Percentiles rank a stretch among this genome's conserved stretches.
These are phyloP conservation scores for Apiotrichum mycotoxinovorans DNA, from an alignment of 1,284 basidiomycete species.

Conservation along the genomic window DNA sequence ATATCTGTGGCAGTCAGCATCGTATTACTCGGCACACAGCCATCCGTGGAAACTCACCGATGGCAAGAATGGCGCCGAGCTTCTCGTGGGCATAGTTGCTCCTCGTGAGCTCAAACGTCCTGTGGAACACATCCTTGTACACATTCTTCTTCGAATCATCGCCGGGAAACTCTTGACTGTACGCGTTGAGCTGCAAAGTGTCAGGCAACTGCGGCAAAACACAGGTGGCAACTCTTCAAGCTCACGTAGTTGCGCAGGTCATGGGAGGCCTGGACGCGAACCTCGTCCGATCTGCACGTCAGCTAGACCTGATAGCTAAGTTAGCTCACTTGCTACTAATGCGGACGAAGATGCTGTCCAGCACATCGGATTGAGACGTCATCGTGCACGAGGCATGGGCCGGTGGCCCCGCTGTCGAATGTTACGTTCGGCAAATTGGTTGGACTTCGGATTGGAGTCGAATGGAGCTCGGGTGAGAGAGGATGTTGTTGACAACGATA, in stretches of 20 bases:
- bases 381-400: constrained; percentile 23
- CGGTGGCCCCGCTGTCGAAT: background rate
- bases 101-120: constrained; percentile 54
- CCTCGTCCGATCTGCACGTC: constrained; percentile 16
- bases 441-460: background rate
- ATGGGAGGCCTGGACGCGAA: constrained; percentile 14
- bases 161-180: constrained; percentile 43
- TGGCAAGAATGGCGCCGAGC: constrained; percentile 52
- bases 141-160: constrained; percentile 46
- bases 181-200: constrained; percentile 35
- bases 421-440: background rate
- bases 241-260: constrained; percentile 40
- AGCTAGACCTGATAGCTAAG: background rate
- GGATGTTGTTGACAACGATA: background rate
- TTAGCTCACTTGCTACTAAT: constrained; percentile 36
- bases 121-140: constrained; percentile 52
- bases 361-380: constrained; percentile 41
- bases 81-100: constrained; percentile 51
- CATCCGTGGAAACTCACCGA: constrained; percentile 39
- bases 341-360: constrained; percentile 43
- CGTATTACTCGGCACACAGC: no score
- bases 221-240: background rate
- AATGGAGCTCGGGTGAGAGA: background rate
- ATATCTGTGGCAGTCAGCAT: constrained; percentile 27
- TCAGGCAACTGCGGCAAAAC: background rate